Base-by-base conservation (phyloP, 2,329 filamentous ascomycete species). In the Aspergillus fructus region DNA sequence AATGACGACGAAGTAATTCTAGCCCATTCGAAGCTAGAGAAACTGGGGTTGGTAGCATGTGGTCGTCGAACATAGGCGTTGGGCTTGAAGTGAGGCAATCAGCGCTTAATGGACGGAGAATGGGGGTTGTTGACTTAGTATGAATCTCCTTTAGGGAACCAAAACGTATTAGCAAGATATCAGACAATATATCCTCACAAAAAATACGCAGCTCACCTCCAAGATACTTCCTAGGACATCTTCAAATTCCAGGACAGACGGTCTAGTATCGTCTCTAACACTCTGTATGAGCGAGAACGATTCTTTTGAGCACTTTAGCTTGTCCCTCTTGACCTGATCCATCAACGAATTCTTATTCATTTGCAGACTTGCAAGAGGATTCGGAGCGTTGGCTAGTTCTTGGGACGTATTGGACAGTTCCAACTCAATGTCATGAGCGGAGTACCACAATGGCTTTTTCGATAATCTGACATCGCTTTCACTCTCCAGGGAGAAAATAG, bases 391-490 rank as follows among this genome's bases (percentile, higher is more conserved):
- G 21, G 27, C 24, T 30, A 39, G 41, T 11, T 50, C n/a, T 21
- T 15, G 23, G 4, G 40, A 37, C n/a, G 50, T 43, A 13, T 58
- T 27, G 5, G 52, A 17, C 24, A 51, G 49, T 34, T 30, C 3
- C 9, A 56, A n/a, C 0, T 51, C 11, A 5, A 49, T 12, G 1
- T 52, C 56, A 5, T 53, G 12, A 1, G 21, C 30, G 3, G 24
- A 5, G 37, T 62, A 59, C 24, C 21, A 27, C 12, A 56, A 19
- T 21, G 42, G 68, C 0, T 15, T 43, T 15, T 62, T 58, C 2
- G 78, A 74, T 74, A 78, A 82, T 0, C 65, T 60, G 1, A 80
- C 59, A 0, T 75, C 71, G 59, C 80, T 76, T 51, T 79, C 80
- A 2, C 75, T 68, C 27, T 80, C 74, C 3, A 70, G 73, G 3